Percentiles rank a stretch among this genome's conserved stretches.
phyloP scores from a whole-genome alignment of 345 rosid species.

The Gossypium raimondii region DNA sequence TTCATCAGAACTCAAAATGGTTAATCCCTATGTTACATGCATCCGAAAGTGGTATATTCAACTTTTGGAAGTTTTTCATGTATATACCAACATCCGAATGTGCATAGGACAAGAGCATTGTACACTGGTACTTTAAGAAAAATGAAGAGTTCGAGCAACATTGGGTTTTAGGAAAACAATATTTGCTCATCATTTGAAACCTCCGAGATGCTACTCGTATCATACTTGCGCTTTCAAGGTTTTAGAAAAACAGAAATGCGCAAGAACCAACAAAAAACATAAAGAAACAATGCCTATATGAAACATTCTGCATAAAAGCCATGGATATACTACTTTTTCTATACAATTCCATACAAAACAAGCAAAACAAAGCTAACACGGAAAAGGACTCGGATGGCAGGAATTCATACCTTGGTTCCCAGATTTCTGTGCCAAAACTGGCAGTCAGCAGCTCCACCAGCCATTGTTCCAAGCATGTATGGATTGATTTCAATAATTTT shows the following conservation, averaged over 20 bases:
- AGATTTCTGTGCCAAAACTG: conserved; percentile 84
- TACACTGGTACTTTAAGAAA: neutral
- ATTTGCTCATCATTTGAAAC: neutral
- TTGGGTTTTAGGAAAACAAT: too few relatives aligned
- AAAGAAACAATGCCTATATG: neutral
- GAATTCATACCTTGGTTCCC: conserved; percentile 55
- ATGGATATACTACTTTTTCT: neutral
- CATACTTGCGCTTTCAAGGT: neutral
- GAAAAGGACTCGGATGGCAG: neutral
- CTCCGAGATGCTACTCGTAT: neutral
- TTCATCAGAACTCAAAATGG: neutral
- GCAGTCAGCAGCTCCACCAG: conserved; percentile 89
- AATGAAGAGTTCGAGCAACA: too few relatives aligned
- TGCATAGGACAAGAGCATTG: neutral
- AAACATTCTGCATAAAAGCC: neutral
- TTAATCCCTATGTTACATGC: neutral
- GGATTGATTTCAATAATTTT: conserved; percentile 82
- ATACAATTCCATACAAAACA: neutral
- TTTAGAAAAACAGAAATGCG: neutral
- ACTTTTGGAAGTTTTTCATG: too few relatives aligned
- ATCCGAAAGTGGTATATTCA: too few relatives aligned
- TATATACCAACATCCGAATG: neutral
- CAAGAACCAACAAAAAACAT: neutral
- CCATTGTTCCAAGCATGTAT: conserved; percentile 84
- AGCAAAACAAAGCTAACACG: neutral